Evolutionary conservation across 2,329 filamentous ascomycete species (phyloP).

Genomic region (Pestalotiopsis sp.): DNA sequence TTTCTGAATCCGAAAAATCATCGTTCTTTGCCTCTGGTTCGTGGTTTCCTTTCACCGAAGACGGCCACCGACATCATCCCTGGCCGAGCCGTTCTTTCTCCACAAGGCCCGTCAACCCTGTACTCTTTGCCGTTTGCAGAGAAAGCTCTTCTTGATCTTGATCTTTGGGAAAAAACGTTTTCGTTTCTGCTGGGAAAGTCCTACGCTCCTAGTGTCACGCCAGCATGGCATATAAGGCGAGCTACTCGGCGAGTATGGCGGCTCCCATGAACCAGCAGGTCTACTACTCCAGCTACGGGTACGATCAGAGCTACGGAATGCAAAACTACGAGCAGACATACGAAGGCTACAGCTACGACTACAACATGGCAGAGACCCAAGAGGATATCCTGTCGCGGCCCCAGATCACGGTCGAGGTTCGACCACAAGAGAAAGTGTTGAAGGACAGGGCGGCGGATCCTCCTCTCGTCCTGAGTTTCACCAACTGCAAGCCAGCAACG

Average conservation of each 20-base stretch:
- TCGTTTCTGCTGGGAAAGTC: neutral
- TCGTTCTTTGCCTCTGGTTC: neutral
- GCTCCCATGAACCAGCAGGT: neutral
- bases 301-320: neutral
- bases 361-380: neutral
- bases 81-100: neutral
- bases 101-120: neutral
- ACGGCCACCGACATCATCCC: neutral
- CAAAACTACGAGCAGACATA: neutral
- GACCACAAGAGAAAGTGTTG: neutral
- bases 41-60: neutral
- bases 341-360: neutral
- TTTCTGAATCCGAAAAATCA: neutral
- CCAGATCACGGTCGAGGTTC: neutral
- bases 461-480: no score
- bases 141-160: neutral
- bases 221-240: neutral
- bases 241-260: neutral
- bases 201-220: neutral
- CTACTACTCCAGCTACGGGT: neutral
- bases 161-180: neutral
- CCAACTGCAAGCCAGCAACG: no score
- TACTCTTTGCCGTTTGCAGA: neutral
- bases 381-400: neutral
- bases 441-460: no score